These are phyloP conservation scores for Monascus purpureus DNA, from an alignment of 495 filamentous ascomycete species.

Conservation along the genomic window DNA sequence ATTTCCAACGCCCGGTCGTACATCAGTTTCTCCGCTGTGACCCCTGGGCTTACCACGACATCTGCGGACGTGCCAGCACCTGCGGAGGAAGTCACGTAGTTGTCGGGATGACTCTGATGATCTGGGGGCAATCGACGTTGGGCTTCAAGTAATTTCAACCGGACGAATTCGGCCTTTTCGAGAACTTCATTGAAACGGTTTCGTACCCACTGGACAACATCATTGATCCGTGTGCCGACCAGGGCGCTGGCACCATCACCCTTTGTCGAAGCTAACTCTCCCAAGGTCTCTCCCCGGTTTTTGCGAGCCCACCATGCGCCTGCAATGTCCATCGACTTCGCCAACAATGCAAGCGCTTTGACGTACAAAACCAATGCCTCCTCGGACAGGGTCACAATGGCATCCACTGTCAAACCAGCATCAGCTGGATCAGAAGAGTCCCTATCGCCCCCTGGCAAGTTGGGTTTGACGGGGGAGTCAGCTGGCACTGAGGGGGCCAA, in stretches of 20 bases:
- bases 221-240: slow-evolving; percentile 69
- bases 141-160: slow-evolving; percentile 71
- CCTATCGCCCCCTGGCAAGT: slow-evolving; percentile 20
- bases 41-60: slow-evolving; percentile 54
- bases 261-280: slow-evolving; percentile 29
- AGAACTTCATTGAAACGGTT: slow-evolving; percentile 89
- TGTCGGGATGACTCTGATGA: slow-evolving; percentile 75
- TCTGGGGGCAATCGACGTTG: slow-evolving; percentile 72
- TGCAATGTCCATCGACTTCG: slow-evolving; percentile 94
- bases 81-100: slow-evolving; percentile 40
- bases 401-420: slow-evolving; percentile 60
- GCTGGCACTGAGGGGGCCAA: slow-evolving; percentile 57
- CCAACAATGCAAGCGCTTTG: slow-evolving; percentile 75
- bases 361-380: slow-evolving; percentile 94
- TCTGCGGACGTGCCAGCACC: slow-evolving; percentile 44
- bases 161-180: slow-evolving; percentile 86
- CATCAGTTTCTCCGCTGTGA: slow-evolving; percentile 95
- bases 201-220: slow-evolving; percentile 88
- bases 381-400: slow-evolving; percentile 74
- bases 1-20: slow-evolving; percentile 95
- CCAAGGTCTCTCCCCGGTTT: slow-evolving; percentile 48
- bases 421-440: slow-evolving; percentile 18
- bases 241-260: slow-evolving; percentile 32
- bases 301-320: slow-evolving; percentile 81
- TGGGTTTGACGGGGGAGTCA: slow-evolving; percentile 25